Percentiles rank a stretch among this genome's conserved stretches.
Conservation (phyloP, 2,329 filamentous ascomycete species). For the Emydomyces testavorans region DNA sequence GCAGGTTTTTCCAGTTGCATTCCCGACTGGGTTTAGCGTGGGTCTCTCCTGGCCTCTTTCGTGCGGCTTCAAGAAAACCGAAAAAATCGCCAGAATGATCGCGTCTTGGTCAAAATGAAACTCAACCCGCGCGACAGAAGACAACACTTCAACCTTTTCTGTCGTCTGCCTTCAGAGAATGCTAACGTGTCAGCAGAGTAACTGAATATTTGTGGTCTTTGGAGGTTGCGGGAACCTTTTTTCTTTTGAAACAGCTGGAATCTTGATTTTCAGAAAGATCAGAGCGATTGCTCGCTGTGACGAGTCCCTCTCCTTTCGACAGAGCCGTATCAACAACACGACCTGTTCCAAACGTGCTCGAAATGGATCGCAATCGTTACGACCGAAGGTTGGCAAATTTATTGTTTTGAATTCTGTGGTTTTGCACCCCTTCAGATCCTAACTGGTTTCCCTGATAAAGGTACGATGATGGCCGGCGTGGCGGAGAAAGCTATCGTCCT, state of each 20-base stretch:
- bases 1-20: background rate
- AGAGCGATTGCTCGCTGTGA: background rate
- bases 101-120: slow-evolving; percentile 3
- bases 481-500: slow-evolving; percentile 36
- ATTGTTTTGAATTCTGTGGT: background rate
- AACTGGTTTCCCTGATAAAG: slow-evolving; percentile 7
- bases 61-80: slow-evolving; percentile 6
- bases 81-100: slow-evolving; percentile 7
- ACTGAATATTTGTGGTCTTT: background rate
- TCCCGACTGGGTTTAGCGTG: background rate
- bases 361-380: slow-evolving; percentile 33
- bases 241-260: background rate
- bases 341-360: background rate
- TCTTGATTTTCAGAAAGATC: too few relatives aligned
- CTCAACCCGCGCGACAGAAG: background rate
- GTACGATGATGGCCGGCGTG: slow-evolving; percentile 29
- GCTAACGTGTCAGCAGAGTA: background rate
- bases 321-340: background rate
- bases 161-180: background rate
- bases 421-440: background rate
- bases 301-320: background rate
- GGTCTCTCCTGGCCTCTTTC: background rate
- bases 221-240: background rate
- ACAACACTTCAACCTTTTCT: too few relatives aligned
- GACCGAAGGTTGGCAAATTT: slow-evolving; percentile 31